Evolutionary conservation across 2,329 filamentous ascomycete species (phyloP).

Genomic region (Zymoseptoria tritici): DNA sequence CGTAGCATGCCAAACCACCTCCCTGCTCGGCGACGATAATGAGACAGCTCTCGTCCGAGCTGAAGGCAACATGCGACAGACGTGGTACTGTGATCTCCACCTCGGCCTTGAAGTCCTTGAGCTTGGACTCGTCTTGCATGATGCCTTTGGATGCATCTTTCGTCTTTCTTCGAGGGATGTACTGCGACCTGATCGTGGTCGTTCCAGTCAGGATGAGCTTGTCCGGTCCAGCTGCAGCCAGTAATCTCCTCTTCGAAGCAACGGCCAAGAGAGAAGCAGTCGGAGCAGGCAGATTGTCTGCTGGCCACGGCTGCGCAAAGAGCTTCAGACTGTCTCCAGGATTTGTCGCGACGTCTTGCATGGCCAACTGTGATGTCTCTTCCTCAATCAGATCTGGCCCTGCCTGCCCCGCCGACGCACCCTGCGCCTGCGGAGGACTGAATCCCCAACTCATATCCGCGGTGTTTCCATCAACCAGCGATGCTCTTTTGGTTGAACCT

Average conservation of each 20-base stretch:
- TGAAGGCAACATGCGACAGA: conserved; percentile 84
- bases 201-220: conserved; percentile 69
- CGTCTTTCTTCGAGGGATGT: conserved; percentile 32
- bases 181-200: conserved; percentile 68
- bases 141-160: conserved; percentile 1
- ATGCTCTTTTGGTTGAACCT: background rate
- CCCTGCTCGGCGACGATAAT: conserved; percentile 74
- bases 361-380: conserved; percentile 71
- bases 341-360: conserved; percentile 71
- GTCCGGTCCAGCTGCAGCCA: conserved; percentile 82
- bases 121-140: conserved; percentile 1
- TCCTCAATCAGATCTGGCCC: conserved; percentile 69
- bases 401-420: conserved; percentile 16
- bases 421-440: background rate
- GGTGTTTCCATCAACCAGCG: background rate
- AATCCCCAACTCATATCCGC: background rate
- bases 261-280: conserved; percentile 79
- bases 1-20: conserved; percentile 76
- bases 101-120: conserved; percentile 35
- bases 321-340: conserved; percentile 61
- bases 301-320: conserved; percentile 69
- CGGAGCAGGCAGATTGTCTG: conserved; percentile 59
- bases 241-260: conserved; percentile 68
- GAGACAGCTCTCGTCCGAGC: conserved; percentile 77
- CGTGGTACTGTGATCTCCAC: conserved; percentile 65